These are phyloP conservation scores for Schizonepeta tenuifolia DNA, from an alignment of 257 asterid genomes.

Conservation along the genomic window DNA sequence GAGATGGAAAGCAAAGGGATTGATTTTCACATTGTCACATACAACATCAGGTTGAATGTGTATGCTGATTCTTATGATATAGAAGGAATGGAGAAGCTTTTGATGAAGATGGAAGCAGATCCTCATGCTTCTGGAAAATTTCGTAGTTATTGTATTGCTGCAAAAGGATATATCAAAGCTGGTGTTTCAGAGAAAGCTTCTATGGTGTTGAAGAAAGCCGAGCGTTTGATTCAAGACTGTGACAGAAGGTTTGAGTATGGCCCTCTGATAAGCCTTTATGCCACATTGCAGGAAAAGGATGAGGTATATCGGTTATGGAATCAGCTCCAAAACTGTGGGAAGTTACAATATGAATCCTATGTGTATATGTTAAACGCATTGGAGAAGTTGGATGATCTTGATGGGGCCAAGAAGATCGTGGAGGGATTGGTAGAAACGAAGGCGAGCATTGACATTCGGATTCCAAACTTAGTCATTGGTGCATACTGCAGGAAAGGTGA, in stretches of 20 bases:
- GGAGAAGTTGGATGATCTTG: conserved; percentile 54
- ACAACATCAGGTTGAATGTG: conserved; percentile 43
- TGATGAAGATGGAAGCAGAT: conserved; percentile 58
- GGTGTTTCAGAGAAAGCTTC: conserved; percentile 45
- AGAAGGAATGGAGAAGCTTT: conserved; percentile 48
- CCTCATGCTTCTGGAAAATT: conserved; percentile 33
- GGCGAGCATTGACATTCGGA: conserved; percentile 34
- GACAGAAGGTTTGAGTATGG: conserved; percentile 19
- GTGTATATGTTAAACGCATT: conserved; percentile 38
- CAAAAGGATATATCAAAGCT: conserved; percentile 52
- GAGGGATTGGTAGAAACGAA: conserved; percentile 42
- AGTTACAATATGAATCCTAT: conserved; percentile 30
- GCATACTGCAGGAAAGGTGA: conserved; percentile 54
- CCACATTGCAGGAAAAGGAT: conserved; percentile 46
- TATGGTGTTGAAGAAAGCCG: conserved; percentile 38
- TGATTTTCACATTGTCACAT: conserved; percentile 24
- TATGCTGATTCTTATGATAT: conserved; percentile 39
- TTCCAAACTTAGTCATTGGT: conserved; percentile 39
- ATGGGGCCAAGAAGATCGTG: conserved; percentile 47
- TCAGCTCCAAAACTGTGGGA: conserved; percentile 29
- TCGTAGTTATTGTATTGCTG: conserved; percentile 37
- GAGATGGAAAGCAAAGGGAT: conserved; percentile 56
- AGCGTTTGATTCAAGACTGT: conserved; percentile 28
- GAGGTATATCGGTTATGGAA: conserved; percentile 50
- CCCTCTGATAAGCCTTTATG: conserved; percentile 44